phyloP scores from a whole-genome alignment of 495 filamentous ascomycete genomes.

The Lophiostoma macrostomum region DNA sequence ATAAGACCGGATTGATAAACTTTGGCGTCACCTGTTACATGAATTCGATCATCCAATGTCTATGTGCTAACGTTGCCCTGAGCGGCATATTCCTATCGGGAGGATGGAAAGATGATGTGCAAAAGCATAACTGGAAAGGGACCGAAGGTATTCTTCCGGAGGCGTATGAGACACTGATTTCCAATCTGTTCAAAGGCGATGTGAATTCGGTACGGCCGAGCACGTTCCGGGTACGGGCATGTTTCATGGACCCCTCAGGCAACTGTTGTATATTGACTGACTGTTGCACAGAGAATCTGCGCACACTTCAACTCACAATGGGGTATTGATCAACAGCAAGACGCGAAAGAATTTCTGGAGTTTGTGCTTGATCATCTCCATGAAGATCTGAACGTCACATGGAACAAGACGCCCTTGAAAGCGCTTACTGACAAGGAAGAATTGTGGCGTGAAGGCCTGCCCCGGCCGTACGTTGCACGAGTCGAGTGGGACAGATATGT shows the following conservation, averaged over 20 bases:
- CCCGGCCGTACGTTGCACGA: slow-evolving; percentile 55
- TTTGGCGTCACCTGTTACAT: slow-evolving; percentile 85
- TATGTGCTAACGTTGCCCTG: slow-evolving; percentile 72
- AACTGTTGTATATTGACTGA: too few species aligned
- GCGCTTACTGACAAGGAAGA: slow-evolving; percentile 62
- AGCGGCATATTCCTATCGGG: slow-evolving; percentile 65
- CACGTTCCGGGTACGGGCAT: slow-evolving; percentile 66
- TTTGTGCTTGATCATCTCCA: slow-evolving; percentile 69
- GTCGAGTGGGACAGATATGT: slow-evolving; percentile 68
- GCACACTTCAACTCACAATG: slow-evolving; percentile 57
- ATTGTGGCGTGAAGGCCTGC: slow-evolving; percentile 59
- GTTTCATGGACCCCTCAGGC: too few species aligned
- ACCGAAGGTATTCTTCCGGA: slow-evolving; percentile 77
- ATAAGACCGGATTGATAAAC: slow-evolving; percentile 71
- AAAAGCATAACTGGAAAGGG: slow-evolving; percentile 60
- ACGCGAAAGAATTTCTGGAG: slow-evolving; percentile 74
- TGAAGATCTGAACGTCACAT: slow-evolving; percentile 71
- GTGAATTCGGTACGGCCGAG: slow-evolving; percentile 52
- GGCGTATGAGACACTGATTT: slow-evolving; percentile 70
- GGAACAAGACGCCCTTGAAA: slow-evolving; percentile 55
- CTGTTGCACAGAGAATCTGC: slow-evolving; percentile 48
- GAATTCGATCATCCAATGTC: slow-evolving; percentile 80
- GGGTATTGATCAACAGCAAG: slow-evolving; percentile 66
- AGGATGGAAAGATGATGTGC: slow-evolving; percentile 42
- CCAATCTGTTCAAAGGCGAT: slow-evolving; percentile 67